phyloP scores from a whole-genome alignment of 23 red algal species.

The Gracilaria vermiculophylla region DNA sequence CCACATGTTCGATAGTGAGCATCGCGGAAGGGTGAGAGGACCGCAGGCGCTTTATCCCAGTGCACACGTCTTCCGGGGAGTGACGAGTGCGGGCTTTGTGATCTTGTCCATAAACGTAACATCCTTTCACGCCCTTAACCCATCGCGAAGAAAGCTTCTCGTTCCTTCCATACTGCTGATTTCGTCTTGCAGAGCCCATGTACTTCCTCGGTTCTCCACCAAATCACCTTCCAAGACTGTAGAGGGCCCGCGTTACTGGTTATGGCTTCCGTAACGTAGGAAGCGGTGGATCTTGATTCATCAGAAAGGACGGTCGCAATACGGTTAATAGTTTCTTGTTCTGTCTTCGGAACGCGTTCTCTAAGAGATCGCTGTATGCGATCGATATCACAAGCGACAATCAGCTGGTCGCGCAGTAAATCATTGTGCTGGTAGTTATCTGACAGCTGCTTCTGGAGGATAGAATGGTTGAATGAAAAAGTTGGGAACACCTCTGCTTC shows the following conservation, averaged over 20 bases:
- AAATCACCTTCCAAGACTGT: constrained; percentile 1
- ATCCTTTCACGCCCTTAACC: neutral
- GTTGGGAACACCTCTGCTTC: constrained; percentile 23
- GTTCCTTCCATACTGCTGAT: neutral
- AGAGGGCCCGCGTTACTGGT: neutral
- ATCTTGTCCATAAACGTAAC: constrained; percentile 29
- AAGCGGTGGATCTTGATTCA: constrained; percentile 9
- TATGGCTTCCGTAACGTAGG: neutral
- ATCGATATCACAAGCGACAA: neutral
- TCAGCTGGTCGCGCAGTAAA: constrained; percentile 26
- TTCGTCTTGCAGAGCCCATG: neutral
- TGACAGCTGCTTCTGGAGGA: constrained; percentile 4
- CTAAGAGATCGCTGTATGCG: neutral
- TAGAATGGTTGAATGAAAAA: neutral
- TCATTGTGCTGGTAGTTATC: neutral
- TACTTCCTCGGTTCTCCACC: neutral
- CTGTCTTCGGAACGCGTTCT: neutral
- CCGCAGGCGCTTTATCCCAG: neutral
- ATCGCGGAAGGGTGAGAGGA: neutral
- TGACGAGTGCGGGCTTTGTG: constrained; percentile 4
- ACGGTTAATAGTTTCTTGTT: constrained; percentile 1
- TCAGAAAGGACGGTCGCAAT: constrained; percentile 29
- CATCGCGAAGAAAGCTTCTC: neutral
- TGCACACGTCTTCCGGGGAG: neutral
- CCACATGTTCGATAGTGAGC: neutral